Conservation (phyloP, 345 rosid species). For the Lenwebbia sp. region DNA sequence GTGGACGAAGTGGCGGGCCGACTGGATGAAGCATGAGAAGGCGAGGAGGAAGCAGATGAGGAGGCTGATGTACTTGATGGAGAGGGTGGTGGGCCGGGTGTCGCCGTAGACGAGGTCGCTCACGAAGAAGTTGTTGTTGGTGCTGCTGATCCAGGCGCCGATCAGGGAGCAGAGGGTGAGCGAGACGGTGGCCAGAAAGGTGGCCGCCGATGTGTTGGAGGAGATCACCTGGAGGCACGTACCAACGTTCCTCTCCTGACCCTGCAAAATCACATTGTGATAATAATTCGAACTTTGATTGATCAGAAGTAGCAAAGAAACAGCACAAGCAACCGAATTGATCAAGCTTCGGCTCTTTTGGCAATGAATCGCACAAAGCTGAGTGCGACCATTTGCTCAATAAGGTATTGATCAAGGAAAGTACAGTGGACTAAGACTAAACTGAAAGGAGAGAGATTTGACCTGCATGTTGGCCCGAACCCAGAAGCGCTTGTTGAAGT, state of each 20-base stretch:
- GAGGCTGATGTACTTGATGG: constrained; percentile 59
- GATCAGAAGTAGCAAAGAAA: not conserved
- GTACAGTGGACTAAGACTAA: not conserved
- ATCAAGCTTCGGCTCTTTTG: not conserved
- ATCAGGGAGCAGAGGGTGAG: constrained; percentile 66
- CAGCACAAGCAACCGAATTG: not conserved
- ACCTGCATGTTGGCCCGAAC: constrained; percentile 60
- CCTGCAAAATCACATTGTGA: not conserved
- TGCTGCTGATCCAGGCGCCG: constrained; percentile 72
- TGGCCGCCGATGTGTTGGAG: constrained; percentile 58
- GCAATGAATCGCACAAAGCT: not conserved
- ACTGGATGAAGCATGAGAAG: constrained; percentile 64
- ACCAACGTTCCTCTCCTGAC: constrained; percentile 17
- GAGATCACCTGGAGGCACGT: constrained; percentile 33
- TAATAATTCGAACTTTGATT: not conserved
- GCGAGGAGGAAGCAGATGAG: constrained; percentile 54
- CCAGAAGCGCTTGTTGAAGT: constrained; percentile 68
- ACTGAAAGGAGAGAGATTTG: not conserved
- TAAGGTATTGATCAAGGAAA: not conserved
- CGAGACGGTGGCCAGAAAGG: constrained; percentile 43
- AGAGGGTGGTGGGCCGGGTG: constrained; percentile 36
- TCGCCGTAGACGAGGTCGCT: constrained; percentile 11
- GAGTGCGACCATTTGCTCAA: not conserved
- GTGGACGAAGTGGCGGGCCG: constrained; percentile 52
- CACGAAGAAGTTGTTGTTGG: constrained; percentile 27